Base-by-base conservation (phyloP, 2,329 filamentous ascomycete species). In the Hypomyces rosellus region DNA sequence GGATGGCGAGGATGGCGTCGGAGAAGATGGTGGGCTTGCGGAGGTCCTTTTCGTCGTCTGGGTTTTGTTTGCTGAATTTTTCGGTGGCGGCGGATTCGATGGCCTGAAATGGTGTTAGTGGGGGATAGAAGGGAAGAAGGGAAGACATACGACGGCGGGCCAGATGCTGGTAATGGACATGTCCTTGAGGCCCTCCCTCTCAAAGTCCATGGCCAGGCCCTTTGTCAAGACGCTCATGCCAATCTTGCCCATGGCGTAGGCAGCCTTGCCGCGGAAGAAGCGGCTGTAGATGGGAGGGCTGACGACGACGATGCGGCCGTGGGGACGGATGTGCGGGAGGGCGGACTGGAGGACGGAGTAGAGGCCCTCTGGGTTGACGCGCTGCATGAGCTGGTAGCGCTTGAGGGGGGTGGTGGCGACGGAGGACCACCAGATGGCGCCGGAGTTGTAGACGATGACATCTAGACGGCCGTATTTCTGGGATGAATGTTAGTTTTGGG, bases 181-280 rank as follows among this genome's bases (percentile, higher is more conserved):
- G 5, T 80, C 72, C 0, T 61, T 69, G 57, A 79, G 75, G 0
- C 78, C 82, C 57, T 90, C 76, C 33, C 89, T 72, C 56, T 80
- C 71, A 63, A 87, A 88, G 59, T 95, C 89, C 85, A 93, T 89
- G 0, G 86, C 88, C 13, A 95, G 70, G 0, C 89, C 89, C 63
- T 89, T 88, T 0, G 86, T 89, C 41, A 95, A 64, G 3, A 92
- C 86, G 59, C 81, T 86, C 89, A 95, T 95, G 41, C 76, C 87
- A 3, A 92, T 78, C 63, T 93, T 93, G 2, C 83, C 82, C 68
- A 82, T 75, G 2, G 89, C 88, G 69, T 95, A 95, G 13, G 86
- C 88, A 1, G 88, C 88, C 76, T 95, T 95, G 11, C 89, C 89
- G 18, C 86, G 72, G 66, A 93, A 91, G 68, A 95, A 95, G 30